Percentiles rank a stretch among this genome's conserved stretches.
These are phyloP conservation scores for Neckera pumila DNA, from an alignment of 225 moss, liverwort and hornwort genomes.

Conservation along the genomic window DNA sequence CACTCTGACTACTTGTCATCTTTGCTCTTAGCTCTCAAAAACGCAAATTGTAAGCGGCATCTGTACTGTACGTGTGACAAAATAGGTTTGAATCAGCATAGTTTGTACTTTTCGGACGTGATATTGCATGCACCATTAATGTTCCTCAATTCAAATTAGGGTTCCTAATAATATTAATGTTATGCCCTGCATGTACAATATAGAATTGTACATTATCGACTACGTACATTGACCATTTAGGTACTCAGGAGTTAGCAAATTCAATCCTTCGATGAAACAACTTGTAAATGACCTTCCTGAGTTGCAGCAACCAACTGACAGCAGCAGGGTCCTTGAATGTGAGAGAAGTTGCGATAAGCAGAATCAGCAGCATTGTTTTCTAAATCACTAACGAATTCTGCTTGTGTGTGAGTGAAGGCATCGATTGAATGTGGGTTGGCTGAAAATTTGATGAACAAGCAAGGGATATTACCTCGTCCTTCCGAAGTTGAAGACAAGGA, in stretches of 20 bases:
- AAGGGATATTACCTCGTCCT: neutral
- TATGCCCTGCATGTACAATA: no score
- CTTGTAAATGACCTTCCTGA: neutral
- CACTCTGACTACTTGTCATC: no score
- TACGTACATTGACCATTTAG: neutral
- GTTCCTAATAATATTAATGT: no score
- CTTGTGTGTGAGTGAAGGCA: conserved; percentile 10
- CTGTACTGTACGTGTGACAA: neutral
- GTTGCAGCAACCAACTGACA: neutral
- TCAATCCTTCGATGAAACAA: no score
- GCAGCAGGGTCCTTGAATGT: neutral
- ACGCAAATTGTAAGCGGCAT: neutral
- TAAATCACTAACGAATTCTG: neutral
- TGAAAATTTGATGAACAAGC: conserved; percentile 5
- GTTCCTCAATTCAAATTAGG: neutral
- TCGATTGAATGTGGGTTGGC: conserved; percentile 46
- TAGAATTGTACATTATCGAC: neutral
- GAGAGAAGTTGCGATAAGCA: neutral
- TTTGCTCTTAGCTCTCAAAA: neutral
- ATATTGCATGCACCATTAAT: neutral
- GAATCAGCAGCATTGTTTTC: neutral
- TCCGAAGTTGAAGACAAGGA: neutral
- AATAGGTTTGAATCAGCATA: neutral
- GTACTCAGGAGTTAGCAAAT: neutral
- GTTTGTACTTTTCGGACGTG: neutral